These are phyloP conservation scores for Colletotrichum aenigma DNA, from an alignment of 2,329 filamentous ascomycete species.

Conservation along the genomic window DNA sequence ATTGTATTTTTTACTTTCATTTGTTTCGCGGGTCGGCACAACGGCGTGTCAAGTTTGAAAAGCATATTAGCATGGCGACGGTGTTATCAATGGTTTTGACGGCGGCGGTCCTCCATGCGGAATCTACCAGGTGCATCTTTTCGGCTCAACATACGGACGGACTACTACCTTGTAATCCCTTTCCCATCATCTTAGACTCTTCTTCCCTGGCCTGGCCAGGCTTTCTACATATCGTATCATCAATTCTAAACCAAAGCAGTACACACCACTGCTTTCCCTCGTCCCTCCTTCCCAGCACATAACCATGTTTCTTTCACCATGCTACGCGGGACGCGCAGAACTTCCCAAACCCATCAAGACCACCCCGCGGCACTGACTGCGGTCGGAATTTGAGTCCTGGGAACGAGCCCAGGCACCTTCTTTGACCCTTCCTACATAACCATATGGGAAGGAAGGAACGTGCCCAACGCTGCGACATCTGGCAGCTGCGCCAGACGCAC, in stretches of 20 bases:
- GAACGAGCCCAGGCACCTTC: slow-evolving; percentile 6
- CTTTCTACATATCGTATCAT: not conserved
- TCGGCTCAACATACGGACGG: not conserved
- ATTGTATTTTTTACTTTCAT: slow-evolving; percentile 3
- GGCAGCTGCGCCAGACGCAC: not conserved
- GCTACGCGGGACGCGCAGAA: not conserved
- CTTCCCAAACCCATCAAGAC: not conserved
- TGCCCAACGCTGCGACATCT: slow-evolving; percentile 6
- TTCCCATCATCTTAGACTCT: not conserved
- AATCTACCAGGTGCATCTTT: slow-evolving; percentile 3
- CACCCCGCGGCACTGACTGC: not conserved
- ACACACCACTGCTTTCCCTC: not conserved
- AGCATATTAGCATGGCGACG: slow-evolving; percentile 17
- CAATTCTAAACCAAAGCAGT: not conserved
- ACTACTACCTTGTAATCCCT: slow-evolving; percentile 6
- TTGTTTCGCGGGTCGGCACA: not conserved
- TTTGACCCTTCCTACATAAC: not conserved
- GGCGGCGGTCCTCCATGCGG: not conserved
- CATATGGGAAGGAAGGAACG: not conserved
- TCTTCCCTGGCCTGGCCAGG: not conserved
- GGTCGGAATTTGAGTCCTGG: not conserved
- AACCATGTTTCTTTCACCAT: not conserved
- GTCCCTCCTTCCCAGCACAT: not conserved
- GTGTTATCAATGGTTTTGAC: not conserved
- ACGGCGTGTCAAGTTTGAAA: not conserved